phyloP scores from a whole-genome alignment of 108 stramenopile genomes.

The Cyclotella atomus region DNA sequence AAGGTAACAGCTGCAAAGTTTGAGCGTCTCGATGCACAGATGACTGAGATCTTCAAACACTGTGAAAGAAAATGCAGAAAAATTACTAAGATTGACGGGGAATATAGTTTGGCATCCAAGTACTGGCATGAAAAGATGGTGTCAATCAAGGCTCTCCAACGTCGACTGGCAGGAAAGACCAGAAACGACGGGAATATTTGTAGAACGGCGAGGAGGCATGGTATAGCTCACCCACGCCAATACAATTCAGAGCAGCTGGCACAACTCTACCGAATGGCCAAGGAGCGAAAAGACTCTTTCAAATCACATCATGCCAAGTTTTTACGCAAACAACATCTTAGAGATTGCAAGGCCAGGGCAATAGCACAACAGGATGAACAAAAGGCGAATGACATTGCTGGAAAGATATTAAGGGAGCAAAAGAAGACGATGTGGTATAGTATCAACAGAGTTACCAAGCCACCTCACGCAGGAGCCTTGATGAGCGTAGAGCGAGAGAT shows the following conservation, averaged over 20 bases:
- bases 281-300: not conserved
- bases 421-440: not conserved
- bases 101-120: not conserved
- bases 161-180: not conserved
- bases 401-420: not conserved
- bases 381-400: not conserved
- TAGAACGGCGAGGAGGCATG: not conserved
- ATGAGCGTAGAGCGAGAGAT: not conserved
- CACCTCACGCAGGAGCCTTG: not conserved
- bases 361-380: not conserved
- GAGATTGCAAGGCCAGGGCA: not conserved
- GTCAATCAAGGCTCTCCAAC: not conserved
- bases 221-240: not conserved
- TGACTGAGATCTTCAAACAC: not conserved
- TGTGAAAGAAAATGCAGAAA: not conserved
- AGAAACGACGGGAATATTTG: not conserved
- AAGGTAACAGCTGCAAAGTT: not conserved
- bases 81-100: not conserved
- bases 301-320: not conserved
- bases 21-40: not conserved
- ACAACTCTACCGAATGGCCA: not conserved
- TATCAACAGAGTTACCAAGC: not conserved
- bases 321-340: not conserved
- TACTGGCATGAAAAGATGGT: slow-evolving; percentile 2
- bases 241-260: not conserved